Percentiles rank a stretch among this genome's conserved stretches.
Evolutionary conservation across 2,329 filamentous ascomycete species (phyloP).

Genomic region (Tolypocladium tundrense): DNA sequence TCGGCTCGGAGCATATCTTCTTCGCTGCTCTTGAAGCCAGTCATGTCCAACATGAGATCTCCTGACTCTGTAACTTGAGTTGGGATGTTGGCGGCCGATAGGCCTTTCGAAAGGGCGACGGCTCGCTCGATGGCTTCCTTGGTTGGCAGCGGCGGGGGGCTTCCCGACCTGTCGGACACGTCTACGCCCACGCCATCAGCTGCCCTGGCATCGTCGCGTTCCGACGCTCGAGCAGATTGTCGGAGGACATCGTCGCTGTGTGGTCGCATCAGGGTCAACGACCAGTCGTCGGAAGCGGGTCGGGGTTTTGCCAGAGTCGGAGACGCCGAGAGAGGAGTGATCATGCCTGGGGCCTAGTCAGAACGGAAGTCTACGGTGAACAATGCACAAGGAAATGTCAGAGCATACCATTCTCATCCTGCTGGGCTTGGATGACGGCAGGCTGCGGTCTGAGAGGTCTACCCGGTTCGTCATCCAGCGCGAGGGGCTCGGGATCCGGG

Average conservation of each 20-base stretch:
- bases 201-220: constrained; percentile 24
- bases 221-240: constrained; percentile 28
- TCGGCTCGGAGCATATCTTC: constrained; percentile 87
- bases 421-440: constrained; percentile 24
- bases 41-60: constrained; percentile 97
- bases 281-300: constrained; percentile 42
- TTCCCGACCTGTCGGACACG: constrained; percentile 54
- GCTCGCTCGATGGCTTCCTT: constrained; percentile 76
- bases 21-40: constrained; percentile 88
- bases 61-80: constrained; percentile 86
- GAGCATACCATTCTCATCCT: constrained; percentile 19
- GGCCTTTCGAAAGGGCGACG: constrained; percentile 72
- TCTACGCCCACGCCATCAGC: constrained; percentile 25
- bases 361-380: not conserved
- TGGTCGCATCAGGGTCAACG: constrained; percentile 29
- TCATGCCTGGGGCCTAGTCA: constrained; percentile 24
- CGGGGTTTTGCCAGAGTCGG: constrained; percentile 37
- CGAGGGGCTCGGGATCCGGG: constrained; percentile 60
- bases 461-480: constrained; percentile 42
- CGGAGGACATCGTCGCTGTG: constrained; percentile 47
- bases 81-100: constrained; percentile 85
- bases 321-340: constrained; percentile 44
- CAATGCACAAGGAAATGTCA: not conserved
- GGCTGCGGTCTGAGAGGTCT: constrained; percentile 33
- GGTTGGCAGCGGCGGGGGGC: constrained; percentile 61